phyloP scores from a whole-genome alignment of 2,329 filamentous ascomycete species.

The Orbilia javanica region DNA sequence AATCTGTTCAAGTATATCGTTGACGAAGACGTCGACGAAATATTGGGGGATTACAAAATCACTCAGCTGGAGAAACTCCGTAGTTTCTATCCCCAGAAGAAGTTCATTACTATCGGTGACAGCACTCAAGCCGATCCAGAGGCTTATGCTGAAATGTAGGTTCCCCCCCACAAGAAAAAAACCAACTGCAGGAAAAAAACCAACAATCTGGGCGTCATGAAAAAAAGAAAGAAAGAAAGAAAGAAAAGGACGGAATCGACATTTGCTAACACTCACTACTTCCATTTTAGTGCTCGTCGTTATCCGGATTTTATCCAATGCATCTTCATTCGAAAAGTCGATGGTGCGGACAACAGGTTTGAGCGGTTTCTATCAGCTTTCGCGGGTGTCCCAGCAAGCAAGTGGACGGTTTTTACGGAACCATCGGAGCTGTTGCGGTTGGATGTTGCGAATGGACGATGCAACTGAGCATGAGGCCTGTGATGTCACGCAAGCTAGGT shows the following conservation, averaged over 20 bases:
- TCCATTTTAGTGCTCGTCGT: slow-evolving; percentile 64
- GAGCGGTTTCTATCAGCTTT: slow-evolving; percentile 87
- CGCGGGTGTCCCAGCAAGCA: slow-evolving; percentile 74
- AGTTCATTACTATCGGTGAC: slow-evolving; percentile 87
- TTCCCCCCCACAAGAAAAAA: no score
- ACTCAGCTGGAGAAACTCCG: slow-evolving; percentile 83
- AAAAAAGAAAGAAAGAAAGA: no score
- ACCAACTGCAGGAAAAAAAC: no score
- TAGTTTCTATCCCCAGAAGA: slow-evolving; percentile 80
- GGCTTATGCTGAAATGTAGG: slow-evolving; percentile 82
- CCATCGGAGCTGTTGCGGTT: slow-evolving; percentile 71
- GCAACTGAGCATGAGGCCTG: slow-evolving; percentile 25
- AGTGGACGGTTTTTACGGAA: slow-evolving; percentile 86
- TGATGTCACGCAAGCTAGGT: neutral
- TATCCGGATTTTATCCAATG: slow-evolving; percentile 81
- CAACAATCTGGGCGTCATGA: neutral
- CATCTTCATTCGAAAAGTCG: slow-evolving; percentile 69
- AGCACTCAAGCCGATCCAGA: slow-evolving; percentile 93
- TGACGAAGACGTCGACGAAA: slow-evolving; percentile 10
- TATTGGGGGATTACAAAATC: slow-evolving; percentile 87
- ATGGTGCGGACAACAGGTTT: slow-evolving; percentile 63
- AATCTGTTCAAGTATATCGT: slow-evolving; percentile 3
- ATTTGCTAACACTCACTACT: slow-evolving; percentile 62
- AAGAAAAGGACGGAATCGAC: neutral
- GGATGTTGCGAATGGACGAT: slow-evolving; percentile 42